phyloP scores from a whole-genome alignment of 768 basidiomycete species.

The Russula vinacea region DNA sequence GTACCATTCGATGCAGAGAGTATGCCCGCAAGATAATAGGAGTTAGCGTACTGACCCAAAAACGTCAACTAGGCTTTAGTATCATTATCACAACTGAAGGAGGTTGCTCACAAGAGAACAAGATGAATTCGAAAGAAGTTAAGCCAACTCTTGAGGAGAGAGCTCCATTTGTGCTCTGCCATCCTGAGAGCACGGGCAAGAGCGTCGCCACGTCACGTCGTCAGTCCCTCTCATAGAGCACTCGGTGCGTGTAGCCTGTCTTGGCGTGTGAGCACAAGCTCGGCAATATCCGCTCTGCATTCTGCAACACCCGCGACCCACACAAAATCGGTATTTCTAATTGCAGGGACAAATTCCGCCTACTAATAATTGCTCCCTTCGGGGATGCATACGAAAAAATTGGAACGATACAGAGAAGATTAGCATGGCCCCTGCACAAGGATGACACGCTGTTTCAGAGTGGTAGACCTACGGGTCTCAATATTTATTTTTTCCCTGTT shows the following conservation, averaged over 20 bases:
- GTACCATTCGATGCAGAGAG: slow-evolving; percentile 45
- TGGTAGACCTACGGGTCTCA: slow-evolving; percentile 20
- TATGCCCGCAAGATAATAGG: slow-evolving; percentile 45
- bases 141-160: slow-evolving; percentile 25
- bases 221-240: too few species aligned
- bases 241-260: too few species aligned
- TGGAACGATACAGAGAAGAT: slow-evolving; percentile 18
- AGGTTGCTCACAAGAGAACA: slow-evolving; percentile 32
- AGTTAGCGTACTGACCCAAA: slow-evolving; percentile 32
- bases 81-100: too few species aligned
- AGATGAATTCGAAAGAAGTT: slow-evolving; percentile 40
- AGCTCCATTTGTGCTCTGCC: background rate
- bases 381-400: slow-evolving; percentile 84
- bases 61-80: background rate
- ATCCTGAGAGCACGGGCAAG: background rate
- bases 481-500: slow-evolving; percentile 8
- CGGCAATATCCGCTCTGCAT: background rate
- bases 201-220: too few species aligned
- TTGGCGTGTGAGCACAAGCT: background rate
- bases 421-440: slow-evolving; percentile 20
- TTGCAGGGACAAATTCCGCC: too few species aligned
- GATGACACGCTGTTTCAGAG: slow-evolving; percentile 18
- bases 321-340: slow-evolving; percentile 16
- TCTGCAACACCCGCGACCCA: slow-evolving; percentile 2
- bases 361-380: slow-evolving; percentile 58